Evolutionary conservation across 202 grass and related monocot species (phyloP).

Genomic region (Hordeum pubiflorum): DNA sequence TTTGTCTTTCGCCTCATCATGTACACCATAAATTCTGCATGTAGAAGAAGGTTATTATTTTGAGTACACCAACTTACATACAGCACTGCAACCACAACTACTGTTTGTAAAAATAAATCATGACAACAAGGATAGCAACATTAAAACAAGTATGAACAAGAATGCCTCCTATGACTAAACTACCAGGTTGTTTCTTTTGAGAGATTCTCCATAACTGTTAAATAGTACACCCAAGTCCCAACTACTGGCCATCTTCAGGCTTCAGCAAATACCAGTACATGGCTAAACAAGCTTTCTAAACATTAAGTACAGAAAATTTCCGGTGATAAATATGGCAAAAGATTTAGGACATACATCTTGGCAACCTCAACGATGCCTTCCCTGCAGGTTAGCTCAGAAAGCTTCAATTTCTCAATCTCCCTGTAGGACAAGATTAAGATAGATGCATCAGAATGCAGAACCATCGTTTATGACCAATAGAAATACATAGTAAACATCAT

Average conservation of each 20-base stretch:
- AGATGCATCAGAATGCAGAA: constrained; percentile 3
- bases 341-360: constrained; percentile 60
- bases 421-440: constrained; percentile 39
- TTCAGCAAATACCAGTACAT: not conserved
- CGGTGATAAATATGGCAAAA: not conserved
- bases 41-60: not conserved
- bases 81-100: not conserved
- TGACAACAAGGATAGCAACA: not conserved
- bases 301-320: not conserved
- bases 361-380: constrained; percentile 96
- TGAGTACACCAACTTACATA: not conserved
- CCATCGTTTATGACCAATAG: not conserved
- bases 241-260: not conserved
- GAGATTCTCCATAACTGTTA: not conserved
- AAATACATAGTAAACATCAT: not conserved
- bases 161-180: not conserved
- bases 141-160: not conserved
- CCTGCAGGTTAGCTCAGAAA: constrained; percentile 87
- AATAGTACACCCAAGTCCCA: not conserved
- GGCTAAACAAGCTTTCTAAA: not conserved
- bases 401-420: constrained; percentile 99
- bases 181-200: not conserved
- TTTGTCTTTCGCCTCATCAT: constrained; percentile 76
- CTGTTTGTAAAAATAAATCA: not conserved
- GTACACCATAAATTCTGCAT: constrained; percentile 64